These are phyloP conservation scores for Diaporthe citrichinensis DNA, from an alignment of 2,329 filamentous ascomycete genomes.

Conservation along the genomic window DNA sequence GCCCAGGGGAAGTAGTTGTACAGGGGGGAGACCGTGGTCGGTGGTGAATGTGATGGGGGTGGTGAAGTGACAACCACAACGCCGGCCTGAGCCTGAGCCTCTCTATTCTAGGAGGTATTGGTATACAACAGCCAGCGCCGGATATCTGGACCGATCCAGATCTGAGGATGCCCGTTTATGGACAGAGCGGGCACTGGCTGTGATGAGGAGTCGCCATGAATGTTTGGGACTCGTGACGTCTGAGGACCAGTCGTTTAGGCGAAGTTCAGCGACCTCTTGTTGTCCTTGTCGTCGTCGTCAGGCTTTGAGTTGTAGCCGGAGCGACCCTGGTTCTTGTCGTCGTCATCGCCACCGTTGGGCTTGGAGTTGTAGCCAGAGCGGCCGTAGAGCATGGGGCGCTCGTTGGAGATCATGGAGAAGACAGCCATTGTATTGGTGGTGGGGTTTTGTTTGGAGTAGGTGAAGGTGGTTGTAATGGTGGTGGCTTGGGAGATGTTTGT, in stretches of 20 bases:
- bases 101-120: conserved; percentile 34
- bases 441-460: conserved; percentile 29
- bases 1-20: conserved; percentile 8
- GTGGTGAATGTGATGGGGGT: conserved; percentile 16
- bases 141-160: neutral
- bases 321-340: conserved; percentile 58
- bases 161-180: conserved; percentile 21
- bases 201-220: conserved; percentile 26
- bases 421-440: conserved; percentile 55
- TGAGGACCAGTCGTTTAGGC: conserved; percentile 43
- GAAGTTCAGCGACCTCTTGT: conserved; percentile 48
- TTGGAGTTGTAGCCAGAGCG: conserved; percentile 59
- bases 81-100: conserved; percentile 34
- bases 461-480: conserved; percentile 25
- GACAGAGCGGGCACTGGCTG: conserved; percentile 21
- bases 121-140: conserved; percentile 34
- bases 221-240: conserved; percentile 18
- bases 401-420: conserved; percentile 49
- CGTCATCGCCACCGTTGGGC: conserved; percentile 49
- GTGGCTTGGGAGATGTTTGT: conserved; percentile 24
- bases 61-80: conserved; percentile 37
- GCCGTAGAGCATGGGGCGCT: conserved; percentile 56
- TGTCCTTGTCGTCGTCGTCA: conserved; percentile 47
- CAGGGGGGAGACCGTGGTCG: conserved; percentile 27
- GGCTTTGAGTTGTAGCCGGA: conserved; percentile 60